phyloP scores from a whole-genome alignment of 768 basidiomycete species.

The Mycena sanguinolenta region DNA sequence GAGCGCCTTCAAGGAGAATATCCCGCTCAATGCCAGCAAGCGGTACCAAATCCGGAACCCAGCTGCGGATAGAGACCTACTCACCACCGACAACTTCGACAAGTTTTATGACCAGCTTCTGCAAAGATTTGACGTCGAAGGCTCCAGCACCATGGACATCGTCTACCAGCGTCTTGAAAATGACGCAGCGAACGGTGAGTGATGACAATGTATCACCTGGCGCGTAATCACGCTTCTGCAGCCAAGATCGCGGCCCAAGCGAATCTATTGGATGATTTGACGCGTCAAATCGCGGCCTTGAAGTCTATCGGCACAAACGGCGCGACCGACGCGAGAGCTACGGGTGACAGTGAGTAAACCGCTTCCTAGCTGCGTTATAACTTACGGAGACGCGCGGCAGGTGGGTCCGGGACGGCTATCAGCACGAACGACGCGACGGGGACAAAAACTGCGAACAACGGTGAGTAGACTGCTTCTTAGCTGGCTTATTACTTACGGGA shows the following conservation, averaged over 20 bases:
- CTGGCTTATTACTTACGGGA: too few relatives aligned
- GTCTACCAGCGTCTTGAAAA: slow-evolving; percentile 1
- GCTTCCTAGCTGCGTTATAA: background rate
- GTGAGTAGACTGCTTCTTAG: too few relatives aligned
- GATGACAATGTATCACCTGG: background rate
- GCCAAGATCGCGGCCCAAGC: background rate
- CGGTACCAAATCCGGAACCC: too few relatives aligned
- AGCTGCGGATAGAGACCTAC: background rate
- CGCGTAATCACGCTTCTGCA: background rate
- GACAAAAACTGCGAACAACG: too few relatives aligned
- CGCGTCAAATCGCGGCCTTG: background rate
- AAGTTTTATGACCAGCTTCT: background rate
- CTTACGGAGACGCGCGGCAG: too few relatives aligned
- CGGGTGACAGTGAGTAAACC: background rate
- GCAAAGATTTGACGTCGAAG: background rate
- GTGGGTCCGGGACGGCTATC: too few relatives aligned
- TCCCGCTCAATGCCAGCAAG: too few relatives aligned
- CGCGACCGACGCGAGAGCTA: background rate
- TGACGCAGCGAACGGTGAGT: background rate
- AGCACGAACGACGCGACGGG: too few relatives aligned
- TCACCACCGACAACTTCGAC: background rate
- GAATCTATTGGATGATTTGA: background rate
- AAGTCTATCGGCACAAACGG: background rate
- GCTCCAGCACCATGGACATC: background rate
- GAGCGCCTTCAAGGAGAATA: background rate